These are phyloP conservation scores for Venturia carpophila DNA, from an alignment of 2,329 filamentous ascomycete genomes.

Conservation along the genomic window DNA sequence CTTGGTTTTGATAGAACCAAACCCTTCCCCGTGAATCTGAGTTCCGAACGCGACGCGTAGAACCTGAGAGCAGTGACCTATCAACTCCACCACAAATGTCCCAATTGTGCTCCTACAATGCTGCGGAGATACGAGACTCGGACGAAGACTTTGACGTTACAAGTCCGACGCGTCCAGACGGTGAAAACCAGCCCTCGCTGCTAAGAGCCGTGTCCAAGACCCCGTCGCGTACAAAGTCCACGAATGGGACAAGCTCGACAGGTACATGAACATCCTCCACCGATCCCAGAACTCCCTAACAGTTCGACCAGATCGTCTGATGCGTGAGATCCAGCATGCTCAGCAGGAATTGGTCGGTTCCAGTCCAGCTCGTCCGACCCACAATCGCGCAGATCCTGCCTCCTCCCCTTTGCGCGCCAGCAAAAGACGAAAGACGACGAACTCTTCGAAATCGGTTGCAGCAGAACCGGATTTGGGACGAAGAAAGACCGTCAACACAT, in stretches of 20 bases:
- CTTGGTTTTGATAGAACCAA: not conserved
- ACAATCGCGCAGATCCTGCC: not conserved
- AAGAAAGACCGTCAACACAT: slow-evolving; percentile 8
- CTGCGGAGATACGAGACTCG: slow-evolving; percentile 16
- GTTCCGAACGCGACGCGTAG: not conserved
- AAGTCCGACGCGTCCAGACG: not conserved
- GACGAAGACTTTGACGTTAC: slow-evolving; percentile 12
- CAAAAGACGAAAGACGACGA: slow-evolving; percentile 4
- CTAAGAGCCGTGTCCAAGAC: not conserved
- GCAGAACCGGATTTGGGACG: not conserved
- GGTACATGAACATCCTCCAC: not conserved
- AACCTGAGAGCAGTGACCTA: not conserved
- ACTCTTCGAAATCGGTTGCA: not conserved
- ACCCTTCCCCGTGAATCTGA: not conserved
- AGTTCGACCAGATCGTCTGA: not conserved
- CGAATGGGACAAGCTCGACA: not conserved
- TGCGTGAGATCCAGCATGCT: not conserved
- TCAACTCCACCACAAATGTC: not conserved
- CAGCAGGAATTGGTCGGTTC: slow-evolving; percentile 7
- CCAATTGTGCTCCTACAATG: slow-evolving; percentile 11
- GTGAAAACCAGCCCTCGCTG: not conserved
- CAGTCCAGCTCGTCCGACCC: not conserved
- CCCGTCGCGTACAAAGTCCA: slow-evolving; percentile 10
- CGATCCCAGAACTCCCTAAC: not conserved
- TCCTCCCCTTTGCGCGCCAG: not conserved